Conservation (phyloP, 1,139 yeast species). For the Arxiozyma telluris region DNA sequence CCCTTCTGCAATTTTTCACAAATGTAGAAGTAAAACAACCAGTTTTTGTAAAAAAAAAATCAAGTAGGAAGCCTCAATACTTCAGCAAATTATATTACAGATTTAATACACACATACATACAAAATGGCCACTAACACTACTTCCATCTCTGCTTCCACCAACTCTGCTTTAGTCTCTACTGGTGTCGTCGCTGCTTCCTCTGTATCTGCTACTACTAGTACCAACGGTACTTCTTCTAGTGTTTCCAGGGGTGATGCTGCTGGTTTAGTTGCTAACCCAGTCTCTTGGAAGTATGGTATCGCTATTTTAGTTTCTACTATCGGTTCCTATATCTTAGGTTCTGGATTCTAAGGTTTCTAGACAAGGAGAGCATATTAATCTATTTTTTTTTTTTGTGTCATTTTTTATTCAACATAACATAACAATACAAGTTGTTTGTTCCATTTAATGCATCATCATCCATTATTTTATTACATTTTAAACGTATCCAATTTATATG, state of each 20-base stretch:
- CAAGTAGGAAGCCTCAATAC: too few species aligned
- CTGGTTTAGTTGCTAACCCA: constrained; percentile 27
- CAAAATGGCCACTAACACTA: constrained; percentile 20
- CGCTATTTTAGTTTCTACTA: constrained; percentile 24
- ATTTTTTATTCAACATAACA: too few species aligned
- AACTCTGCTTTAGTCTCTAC: constrained; percentile 19
- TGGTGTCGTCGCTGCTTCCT: constrained; percentile 24
- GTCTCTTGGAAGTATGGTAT: constrained; percentile 29
- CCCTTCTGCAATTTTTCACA: not conserved
- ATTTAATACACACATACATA: not conserved
- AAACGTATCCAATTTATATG: not conserved
- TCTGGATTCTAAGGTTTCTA: constrained; percentile 16
- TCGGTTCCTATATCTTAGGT: constrained; percentile 29
- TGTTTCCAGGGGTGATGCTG: constrained; percentile 17
- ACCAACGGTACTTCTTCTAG: constrained; percentile 7
- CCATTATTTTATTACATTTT: not conserved
- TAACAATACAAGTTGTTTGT: too few species aligned
- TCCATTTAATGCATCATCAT: not conserved
- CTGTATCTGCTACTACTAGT: constrained; percentile 13
- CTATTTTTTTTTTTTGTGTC: not conserved
- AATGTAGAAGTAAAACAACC: too few species aligned
- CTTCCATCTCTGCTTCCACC: constrained; percentile 20
- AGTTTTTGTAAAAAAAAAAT: too few species aligned
- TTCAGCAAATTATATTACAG: not conserved
- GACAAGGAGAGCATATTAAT: too few species aligned